Conservation (phyloP, 1,139 yeast species). For the Geotrichum siamense region DNA sequence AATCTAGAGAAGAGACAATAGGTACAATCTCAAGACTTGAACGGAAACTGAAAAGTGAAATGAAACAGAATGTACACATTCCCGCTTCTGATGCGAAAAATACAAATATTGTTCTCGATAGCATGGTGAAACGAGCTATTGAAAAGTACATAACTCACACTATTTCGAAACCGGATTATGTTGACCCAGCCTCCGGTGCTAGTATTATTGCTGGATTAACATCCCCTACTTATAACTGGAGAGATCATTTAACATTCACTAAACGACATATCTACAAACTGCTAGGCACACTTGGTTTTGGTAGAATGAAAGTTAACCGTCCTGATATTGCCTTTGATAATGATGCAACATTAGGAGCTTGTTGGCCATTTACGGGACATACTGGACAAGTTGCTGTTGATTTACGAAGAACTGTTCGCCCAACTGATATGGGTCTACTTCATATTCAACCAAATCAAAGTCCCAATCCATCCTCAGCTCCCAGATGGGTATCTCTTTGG, state of each 20-base stretch:
- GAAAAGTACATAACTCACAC: conserved; percentile 14
- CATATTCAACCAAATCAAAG: conserved; percentile 30
- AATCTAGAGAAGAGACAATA: conserved; percentile 9
- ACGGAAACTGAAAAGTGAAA: background rate
- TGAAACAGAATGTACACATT: background rate
- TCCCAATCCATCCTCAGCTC: conserved; percentile 29
- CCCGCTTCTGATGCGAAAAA: background rate
- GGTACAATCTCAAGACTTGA: conserved; percentile 9
- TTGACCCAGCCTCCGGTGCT: conserved; percentile 31
- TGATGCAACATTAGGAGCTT: conserved; percentile 28
- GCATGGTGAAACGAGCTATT: conserved; percentile 11
- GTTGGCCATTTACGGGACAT: conserved; percentile 36
- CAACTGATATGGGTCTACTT: conserved; percentile 30
- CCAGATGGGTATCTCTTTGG: conserved; percentile 31
- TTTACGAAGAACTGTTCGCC: conserved; percentile 25
- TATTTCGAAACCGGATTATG: conserved; percentile 29
- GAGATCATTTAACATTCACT: conserved; percentile 12
- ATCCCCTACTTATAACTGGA: conserved; percentile 26
- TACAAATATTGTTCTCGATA: conserved; percentile 7
- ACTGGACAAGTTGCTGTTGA: conserved; percentile 30
- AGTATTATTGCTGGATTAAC: conserved; percentile 29
- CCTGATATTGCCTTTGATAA: conserved; percentile 28
- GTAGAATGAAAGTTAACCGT: conserved; percentile 23
- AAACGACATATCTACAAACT: conserved; percentile 20
- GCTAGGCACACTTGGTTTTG: conserved; percentile 24